Evolutionary conservation across 2,329 filamentous ascomycete species (phyloP), one percentile per base, ranked within the genome.

Genomic region (Fusarium goolgardi): DNA sequence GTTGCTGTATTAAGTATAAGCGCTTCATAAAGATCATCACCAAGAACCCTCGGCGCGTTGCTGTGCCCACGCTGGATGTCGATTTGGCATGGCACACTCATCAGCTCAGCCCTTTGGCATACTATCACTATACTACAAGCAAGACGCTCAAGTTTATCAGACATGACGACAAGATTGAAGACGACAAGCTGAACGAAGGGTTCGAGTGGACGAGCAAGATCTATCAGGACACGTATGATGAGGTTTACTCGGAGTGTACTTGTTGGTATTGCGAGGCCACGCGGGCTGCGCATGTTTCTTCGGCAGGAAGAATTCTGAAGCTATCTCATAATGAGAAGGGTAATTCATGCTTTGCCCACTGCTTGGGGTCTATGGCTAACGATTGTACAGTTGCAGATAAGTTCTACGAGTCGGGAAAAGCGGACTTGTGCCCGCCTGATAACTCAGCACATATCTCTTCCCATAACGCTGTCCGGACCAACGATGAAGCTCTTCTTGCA

Each of bases 1-100:
- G 91, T 0, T 81, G 93, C 1, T 79, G 92, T 6, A 73, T 73
- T 4, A 94, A 92, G 74, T 92, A 92, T 71, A 47, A 78, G 4
- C 84, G 89, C 5, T 94, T 92, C 77, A 79, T 91, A 18, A 50
- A 69, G 0, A 84, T 93, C 66, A 89, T 93, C 76, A 76, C 77
- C 2, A 63, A 73, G 0, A 71, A 87, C 43, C 82, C 82, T 0
- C 69, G 63, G 1, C 75, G 83, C 6, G 79, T 86, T 16, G 85
- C 83, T 0, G 91, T 94, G 1, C 91, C 91, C 0, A 94, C 91
- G 0, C 81, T 93, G 0, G 91, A 94, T 66, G 83, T 94, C 7
- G 91, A 94, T 73, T 80, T 94, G 0, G 90, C 86, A 0, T 94
- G 91, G 91, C 93, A 96, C 75, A 95, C 91, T 0, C 91, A 95